Evolutionary conservation across 176 grass and related monocot species (phyloP), one percentile per base, ranked within the genome.

Genomic region (Aegilops longissima): DNA sequence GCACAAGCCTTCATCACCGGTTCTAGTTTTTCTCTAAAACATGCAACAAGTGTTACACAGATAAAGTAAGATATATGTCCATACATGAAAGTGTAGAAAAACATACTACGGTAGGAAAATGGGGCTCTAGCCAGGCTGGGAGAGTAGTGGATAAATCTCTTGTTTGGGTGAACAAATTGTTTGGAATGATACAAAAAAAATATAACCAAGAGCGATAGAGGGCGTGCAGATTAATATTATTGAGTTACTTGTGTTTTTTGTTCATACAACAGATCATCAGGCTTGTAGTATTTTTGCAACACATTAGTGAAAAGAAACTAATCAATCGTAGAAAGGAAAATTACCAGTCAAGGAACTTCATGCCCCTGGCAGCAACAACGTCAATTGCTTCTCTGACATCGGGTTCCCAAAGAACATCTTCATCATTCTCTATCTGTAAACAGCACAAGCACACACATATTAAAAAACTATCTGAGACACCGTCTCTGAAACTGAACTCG

Each of bases 311-410:
- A 12, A 81, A 49, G 0, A 31, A 33, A 64, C 3, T 10, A 16
- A 76, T 38, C 42, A 12, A 77, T 78, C n/a, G 12, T 61, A 73
- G 13, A 29, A 69, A 77, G 62, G 1, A 52, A 35, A 82, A 87
- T 80, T 90, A 99, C 97, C 97, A 94, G 82, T 99, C 82, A 20
- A 99, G 36, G 73, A 99, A 99, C 73, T 93, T 94, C 73, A 89
- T 86, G 72, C 97, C 97, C 86, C 97, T 96, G 44, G 77, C 80
- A 30, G 90, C 83, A 30, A 96, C 61, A 0, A 80, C 67, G 35
- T 94, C 92, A 81, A 87, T 78, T 69, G 72, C 68, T 85, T 99
- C 97, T 93, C 97, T 91, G 17, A 90, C 81, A 85, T 94, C 80
- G 42, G 90, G 81, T 68, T 78, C 52, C 97, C 97, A 99, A 80